A percentile compares a stretch with the other conserved stretches of the same genome.
Conservation (phyloP, 495 filamentous ascomycete species). For the Daldinia bambusicola region DNA sequence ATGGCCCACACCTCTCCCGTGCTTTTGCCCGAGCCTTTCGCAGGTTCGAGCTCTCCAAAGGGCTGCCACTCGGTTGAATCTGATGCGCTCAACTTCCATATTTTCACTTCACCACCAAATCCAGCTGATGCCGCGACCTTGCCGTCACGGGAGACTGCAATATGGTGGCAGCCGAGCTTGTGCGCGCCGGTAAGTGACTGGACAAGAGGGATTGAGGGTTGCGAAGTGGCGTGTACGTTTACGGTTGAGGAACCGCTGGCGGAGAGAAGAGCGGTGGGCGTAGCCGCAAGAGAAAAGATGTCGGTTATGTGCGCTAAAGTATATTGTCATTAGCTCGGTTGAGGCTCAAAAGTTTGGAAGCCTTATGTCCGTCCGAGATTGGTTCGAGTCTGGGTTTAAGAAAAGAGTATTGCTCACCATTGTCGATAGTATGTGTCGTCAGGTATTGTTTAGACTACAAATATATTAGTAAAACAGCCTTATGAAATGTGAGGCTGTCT, state of each 20-base stretch:
- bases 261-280: slow-evolving; percentile 77
- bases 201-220: slow-evolving; percentile 74
- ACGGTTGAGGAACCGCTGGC: slow-evolving; percentile 83
- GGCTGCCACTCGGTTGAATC: slow-evolving; percentile 57
- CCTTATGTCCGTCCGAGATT: not conserved
- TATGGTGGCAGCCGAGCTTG: slow-evolving; percentile 87
- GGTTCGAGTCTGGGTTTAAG: not conserved
- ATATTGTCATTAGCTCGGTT: slow-evolving; percentile 20
- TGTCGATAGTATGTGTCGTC: slow-evolving; percentile 86
- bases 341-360: slow-evolving; percentile 5
- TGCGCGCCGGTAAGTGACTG: slow-evolving; percentile 83
- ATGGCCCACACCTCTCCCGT: slow-evolving; percentile 85
- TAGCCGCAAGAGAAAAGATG: slow-evolving; percentile 90
- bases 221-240: slow-evolving; percentile 75
- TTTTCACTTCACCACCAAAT: slow-evolving; percentile 84
- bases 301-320: slow-evolving; percentile 80
- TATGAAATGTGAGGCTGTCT: not conserved
- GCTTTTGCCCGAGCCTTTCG: slow-evolving; percentile 52
- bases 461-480: not conserved
- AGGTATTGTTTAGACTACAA: slow-evolving; percentile 96
- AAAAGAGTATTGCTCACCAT: slow-evolving; percentile 65
- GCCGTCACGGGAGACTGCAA: slow-evolving; percentile 75
- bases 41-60: slow-evolving; percentile 48
- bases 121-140: slow-evolving; percentile 80
- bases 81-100: slow-evolving; percentile 72